Percentiles rank a stretch among this genome's conserved stretches.
These are phyloP conservation scores for Lablab purpureus DNA, from an alignment of 306 rosid genomes.

Conservation along the genomic window DNA sequence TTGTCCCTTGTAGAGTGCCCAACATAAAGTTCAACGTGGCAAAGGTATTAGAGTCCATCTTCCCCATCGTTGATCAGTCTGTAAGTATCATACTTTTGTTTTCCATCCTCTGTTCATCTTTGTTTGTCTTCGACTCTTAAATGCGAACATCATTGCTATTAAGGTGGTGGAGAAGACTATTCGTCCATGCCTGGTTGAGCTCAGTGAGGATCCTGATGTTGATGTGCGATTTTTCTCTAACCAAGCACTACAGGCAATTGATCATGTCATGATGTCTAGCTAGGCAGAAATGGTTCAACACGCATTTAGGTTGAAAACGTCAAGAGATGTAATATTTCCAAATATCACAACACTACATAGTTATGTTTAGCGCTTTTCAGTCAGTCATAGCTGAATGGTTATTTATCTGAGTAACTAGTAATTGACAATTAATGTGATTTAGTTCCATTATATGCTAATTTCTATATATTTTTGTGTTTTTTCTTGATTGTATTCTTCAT, in stretches of 20 bases:
- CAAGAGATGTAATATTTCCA: slow-evolving; percentile 39
- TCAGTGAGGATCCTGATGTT: slow-evolving; percentile 95
- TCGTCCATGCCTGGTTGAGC: slow-evolving; percentile 91
- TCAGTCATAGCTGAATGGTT: slow-evolving; percentile 38
- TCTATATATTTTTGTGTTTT: neutral
- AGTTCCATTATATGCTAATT: slow-evolving; percentile 38
- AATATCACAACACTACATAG: slow-evolving; percentile 31
- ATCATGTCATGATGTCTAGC: slow-evolving; percentile 89
- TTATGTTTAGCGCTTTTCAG: slow-evolving; percentile 41
- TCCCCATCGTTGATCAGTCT: slow-evolving; percentile 92
- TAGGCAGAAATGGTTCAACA: slow-evolving; percentile 52
- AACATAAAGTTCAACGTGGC: slow-evolving; percentile 96
- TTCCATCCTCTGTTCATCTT: slow-evolving; percentile 17
- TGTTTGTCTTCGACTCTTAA: slow-evolving; percentile 14
- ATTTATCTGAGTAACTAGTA: slow-evolving; percentile 33
- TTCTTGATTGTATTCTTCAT: slow-evolving; percentile 31
- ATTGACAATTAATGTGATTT: slow-evolving; percentile 45
- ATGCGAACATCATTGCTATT: slow-evolving; percentile 32
- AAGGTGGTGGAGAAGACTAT: slow-evolving; percentile 91
- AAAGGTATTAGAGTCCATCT: slow-evolving; percentile 87
- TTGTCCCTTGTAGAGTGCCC: slow-evolving; percentile 70
- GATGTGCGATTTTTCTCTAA: slow-evolving; percentile 88
- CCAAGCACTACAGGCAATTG: slow-evolving; percentile 91
- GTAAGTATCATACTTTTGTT: slow-evolving; percentile 60
- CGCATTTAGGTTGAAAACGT: slow-evolving; percentile 41